phyloP scores from a whole-genome alignment of 441 rosid species.

The Arabidopsis lyrata region DNA sequence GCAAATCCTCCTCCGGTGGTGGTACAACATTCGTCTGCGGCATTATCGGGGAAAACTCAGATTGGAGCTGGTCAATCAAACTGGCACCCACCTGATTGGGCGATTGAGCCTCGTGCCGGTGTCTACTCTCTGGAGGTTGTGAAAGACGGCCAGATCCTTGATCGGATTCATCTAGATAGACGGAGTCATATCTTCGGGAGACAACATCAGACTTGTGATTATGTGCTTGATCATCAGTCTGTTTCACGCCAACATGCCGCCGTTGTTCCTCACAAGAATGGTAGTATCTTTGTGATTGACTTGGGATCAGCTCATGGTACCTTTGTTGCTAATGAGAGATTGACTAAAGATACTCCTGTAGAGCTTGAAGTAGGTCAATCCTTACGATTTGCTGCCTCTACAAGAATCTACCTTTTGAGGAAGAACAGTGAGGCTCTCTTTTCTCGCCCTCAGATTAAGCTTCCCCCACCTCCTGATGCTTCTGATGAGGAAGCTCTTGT shows the following conservation, averaged over 20 bases:
- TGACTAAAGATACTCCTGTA: constrained; percentile 77
- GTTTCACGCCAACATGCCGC: constrained; percentile 98
- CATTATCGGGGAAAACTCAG: constrained; percentile 59
- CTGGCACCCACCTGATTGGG: constrained; percentile 99
- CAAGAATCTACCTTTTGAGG: constrained; percentile 78
- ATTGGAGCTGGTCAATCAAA: constrained; percentile 87
- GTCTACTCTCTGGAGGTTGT: constrained; percentile 86
- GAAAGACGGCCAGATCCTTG: constrained; percentile 91
- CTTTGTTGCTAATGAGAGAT: constrained; percentile 90
- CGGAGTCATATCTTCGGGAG: constrained; percentile 89
- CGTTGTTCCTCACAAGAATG: constrained; percentile 92
- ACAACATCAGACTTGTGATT: constrained; percentile 85
- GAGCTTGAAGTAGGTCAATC: constrained; percentile 98
- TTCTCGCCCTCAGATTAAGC: constrained; percentile 72
- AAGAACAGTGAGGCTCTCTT: constrained; percentile 90
- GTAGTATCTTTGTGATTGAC: constrained; percentile 92
- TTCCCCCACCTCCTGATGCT: constrained; percentile 83
- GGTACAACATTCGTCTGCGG: no score
- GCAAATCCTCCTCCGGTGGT: constrained; percentile 50
- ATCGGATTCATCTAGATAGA: constrained; percentile 72
- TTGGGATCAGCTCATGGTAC: constrained; percentile 99
- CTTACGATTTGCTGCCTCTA: constrained; percentile 92
- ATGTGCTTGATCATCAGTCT: constrained; percentile 96
- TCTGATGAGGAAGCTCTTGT: constrained; percentile 89
- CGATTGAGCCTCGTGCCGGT: constrained; percentile 85